phyloP scores from a whole-genome alignment of 345 rosid species.

The Sisymbrium irio region DNA sequence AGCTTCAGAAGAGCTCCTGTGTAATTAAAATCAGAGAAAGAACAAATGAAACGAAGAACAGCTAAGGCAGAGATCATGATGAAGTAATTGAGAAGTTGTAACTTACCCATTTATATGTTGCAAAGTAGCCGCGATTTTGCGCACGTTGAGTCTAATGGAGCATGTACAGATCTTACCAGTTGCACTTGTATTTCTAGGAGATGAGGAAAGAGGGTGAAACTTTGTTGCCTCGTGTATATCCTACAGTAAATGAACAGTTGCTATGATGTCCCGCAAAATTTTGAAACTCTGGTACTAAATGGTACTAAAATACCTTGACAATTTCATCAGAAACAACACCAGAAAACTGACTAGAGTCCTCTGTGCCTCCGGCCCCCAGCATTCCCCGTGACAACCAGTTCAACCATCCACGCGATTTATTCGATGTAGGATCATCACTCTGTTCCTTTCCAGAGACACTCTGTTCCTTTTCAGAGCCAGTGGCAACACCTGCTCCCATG shows the following conservation, averaged over 20 bases:
- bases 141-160: slow-evolving; percentile 52
- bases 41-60: slow-evolving; percentile 8
- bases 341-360: slow-evolving; percentile 87
- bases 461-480: slow-evolving; percentile 47
- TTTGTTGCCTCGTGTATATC: slow-evolving; percentile 89
- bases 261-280: slow-evolving; percentile 12
- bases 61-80: not conserved
- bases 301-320: slow-evolving; percentile 57
- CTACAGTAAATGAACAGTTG: slow-evolving; percentile 40
- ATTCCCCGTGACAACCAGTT: slow-evolving; percentile 96
- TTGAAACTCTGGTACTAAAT: slow-evolving; percentile 4
- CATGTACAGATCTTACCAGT: slow-evolving; percentile 51
- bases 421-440: slow-evolving; percentile 50
- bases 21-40: slow-evolving; percentile 12
- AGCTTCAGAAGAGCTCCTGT: slow-evolving; percentile 50
- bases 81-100: not conserved
- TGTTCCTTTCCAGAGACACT: slow-evolving; percentile 51
- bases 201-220: slow-evolving; percentile 55
- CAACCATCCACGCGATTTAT: slow-evolving; percentile 86
- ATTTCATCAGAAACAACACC: slow-evolving; percentile 95
- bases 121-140: slow-evolving; percentile 50
- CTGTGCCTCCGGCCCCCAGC: slow-evolving; percentile 99
- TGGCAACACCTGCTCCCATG: slow-evolving; percentile 34
- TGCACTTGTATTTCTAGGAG: slow-evolving; percentile 41
- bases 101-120: slow-evolving; percentile 46